A percentile compares a stretch with the other conserved stretches of the same genome.
Evolutionary conservation across 2,329 filamentous ascomycete genomes (phyloP).

Genomic region (Neopestalotiopsis clavispora): DNA sequence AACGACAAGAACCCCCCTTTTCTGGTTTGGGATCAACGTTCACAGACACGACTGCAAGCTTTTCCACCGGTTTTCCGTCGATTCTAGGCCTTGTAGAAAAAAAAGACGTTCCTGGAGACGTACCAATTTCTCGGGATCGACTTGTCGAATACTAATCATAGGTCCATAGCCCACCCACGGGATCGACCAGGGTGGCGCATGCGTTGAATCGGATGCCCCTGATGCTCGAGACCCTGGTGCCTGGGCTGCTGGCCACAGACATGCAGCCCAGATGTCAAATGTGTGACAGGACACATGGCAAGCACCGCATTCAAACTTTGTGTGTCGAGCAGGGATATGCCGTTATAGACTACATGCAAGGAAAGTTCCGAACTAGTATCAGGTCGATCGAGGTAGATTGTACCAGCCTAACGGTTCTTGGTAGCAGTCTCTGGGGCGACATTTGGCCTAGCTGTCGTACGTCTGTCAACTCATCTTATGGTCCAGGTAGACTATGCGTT

Average conservation of each 20-base stretch:
- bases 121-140: not conserved
- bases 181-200: not conserved
- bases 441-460: not conserved
- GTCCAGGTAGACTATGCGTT: not conserved
- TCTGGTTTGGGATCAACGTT: not conserved
- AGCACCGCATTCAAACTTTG: not conserved
- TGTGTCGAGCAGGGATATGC: not conserved
- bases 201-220: not conserved
- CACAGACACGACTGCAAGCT: not conserved
- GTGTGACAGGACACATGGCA: not conserved
- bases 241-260: not conserved
- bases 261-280: not conserved
- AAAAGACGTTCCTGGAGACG: not conserved
- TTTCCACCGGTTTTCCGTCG: not conserved
- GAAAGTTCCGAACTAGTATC: not conserved
- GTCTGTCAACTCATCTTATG: not conserved
- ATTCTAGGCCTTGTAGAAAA: not conserved
- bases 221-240: not conserved
- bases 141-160: not conserved
- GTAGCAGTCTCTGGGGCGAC: not conserved
- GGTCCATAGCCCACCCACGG: not conserved
- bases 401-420: not conserved
- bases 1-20: not conserved
- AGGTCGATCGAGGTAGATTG: not conserved
- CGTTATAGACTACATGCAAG: not conserved